These are phyloP conservation scores for Leonotis leonurus DNA, from an alignment of 257 asterid genomes.

Conservation along the genomic window DNA sequence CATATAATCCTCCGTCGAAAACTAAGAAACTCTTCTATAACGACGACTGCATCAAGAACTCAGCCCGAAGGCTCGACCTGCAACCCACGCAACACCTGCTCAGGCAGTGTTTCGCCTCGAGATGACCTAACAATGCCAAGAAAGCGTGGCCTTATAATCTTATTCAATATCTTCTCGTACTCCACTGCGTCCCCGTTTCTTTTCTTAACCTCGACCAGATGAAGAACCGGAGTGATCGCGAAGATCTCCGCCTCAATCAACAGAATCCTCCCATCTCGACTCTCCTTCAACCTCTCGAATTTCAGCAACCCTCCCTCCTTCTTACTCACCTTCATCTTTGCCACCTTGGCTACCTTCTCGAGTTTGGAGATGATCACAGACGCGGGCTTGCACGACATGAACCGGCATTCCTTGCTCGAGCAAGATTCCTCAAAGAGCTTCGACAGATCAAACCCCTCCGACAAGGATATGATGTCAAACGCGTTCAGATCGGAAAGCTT, in stretches of 20 bases:
- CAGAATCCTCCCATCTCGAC: slow-evolving; percentile 48
- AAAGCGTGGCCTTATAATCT: slow-evolving; percentile 58
- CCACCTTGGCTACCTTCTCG: slow-evolving; percentile 40
- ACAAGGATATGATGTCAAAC: slow-evolving; percentile 63
- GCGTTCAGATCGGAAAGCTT: slow-evolving; percentile 52
- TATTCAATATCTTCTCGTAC: slow-evolving; percentile 42
- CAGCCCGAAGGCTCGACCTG: not conserved
- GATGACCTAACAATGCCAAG: slow-evolving; percentile 58
- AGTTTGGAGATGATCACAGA: slow-evolving; percentile 47
- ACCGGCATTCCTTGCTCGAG: slow-evolving; percentile 39
- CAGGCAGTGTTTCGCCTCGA: slow-evolving; percentile 27
- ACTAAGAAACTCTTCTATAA: not conserved
- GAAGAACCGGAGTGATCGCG: slow-evolving; percentile 41
- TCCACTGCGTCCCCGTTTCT: slow-evolving; percentile 57
- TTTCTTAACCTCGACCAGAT: slow-evolving; percentile 61
- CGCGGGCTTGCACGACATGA: slow-evolving; percentile 59
- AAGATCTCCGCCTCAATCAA: slow-evolving; percentile 61
- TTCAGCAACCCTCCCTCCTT: slow-evolving; percentile 50
- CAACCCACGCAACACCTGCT: slow-evolving; percentile 24
- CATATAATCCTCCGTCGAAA: not conserved
- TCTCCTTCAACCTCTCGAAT: slow-evolving; percentile 54
- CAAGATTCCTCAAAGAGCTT: slow-evolving; percentile 54
- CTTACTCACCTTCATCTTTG: slow-evolving; percentile 44
- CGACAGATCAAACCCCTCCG: slow-evolving; percentile 60
- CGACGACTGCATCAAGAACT: no score